Evolutionary conservation across 2,329 filamentous ascomycete species (phyloP), one percentile per base, ranked within the genome.

Genomic region (Pseudopyrenochaeta lycopersici): DNA sequence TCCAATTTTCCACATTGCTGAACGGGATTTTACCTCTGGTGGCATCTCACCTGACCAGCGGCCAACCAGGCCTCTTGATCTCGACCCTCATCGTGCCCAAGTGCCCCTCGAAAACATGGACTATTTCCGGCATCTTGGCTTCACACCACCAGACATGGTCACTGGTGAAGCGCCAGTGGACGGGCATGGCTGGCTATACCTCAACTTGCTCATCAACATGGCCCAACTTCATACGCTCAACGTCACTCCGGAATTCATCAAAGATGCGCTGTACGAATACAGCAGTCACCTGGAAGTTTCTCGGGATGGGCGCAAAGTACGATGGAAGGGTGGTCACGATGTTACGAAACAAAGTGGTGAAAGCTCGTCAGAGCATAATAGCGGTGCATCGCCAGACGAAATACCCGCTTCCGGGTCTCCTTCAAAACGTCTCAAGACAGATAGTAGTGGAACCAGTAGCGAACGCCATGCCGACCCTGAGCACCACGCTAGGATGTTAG

Each of bases 191-290:
- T 95, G 91, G 91, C 86, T 94, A 0, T 94, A 93, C 64, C 77
- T 95, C 6, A 95, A 95, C 63, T 77, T 96, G 1, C 81, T 96
- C 1, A 88, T 88, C 69, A 92, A 89, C 67, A 84, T 96, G 80
- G 91, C 92, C 0, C 91, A 96, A 74, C 78, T 96, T 15, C 91
- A 96, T 65, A 94, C 92, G 0, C 83, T 95, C 62, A 93, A 92
- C 53, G 91, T 96, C 1, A 92, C 91, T 0, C 83, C 88, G 0
- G 86, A 89, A 23, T 94, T 94, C 64, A 87, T 95, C 33, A 87
- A 90, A 52, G 84, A 85, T 31, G 90, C 92, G 0, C 81, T 96
- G 1, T 78, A 81, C 0, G 86, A 90, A 44, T 84, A 87, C 60
- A 94, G 90, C 64, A 83, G 84, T 17, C 90, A 89, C 63, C 88